These are phyloP conservation scores for Exutisphaerella laricina DNA, from an alignment of 2,329 filamentous ascomycete genomes.

Conservation along the genomic window DNA sequence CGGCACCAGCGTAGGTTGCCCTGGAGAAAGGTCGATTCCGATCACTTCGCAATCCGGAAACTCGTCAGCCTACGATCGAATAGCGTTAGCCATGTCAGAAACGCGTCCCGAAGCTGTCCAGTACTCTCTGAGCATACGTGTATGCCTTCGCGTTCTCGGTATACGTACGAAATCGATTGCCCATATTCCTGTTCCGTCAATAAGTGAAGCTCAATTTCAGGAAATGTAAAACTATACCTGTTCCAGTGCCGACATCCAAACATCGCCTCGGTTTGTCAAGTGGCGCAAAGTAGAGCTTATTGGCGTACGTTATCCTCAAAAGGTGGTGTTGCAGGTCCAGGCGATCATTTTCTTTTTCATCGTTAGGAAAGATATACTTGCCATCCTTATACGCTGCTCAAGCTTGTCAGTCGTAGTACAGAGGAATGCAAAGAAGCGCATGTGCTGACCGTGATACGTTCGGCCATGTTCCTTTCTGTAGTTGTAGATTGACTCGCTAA, in stretches of 20 bases:
- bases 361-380: conserved; percentile 40
- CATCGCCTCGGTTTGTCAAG: conserved; percentile 39
- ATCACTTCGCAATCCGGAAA: conserved; percentile 39
- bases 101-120: no score
- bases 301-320: conserved; percentile 45
- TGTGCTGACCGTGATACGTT: conserved; percentile 33
- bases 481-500: conserved; percentile 35
- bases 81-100: no score
- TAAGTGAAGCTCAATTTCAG: no score
- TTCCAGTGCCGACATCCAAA: conserved; percentile 50
- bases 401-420: neutral
- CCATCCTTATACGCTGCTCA: conserved; percentile 38
- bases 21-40: conserved; percentile 46
- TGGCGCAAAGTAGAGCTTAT: conserved; percentile 44
- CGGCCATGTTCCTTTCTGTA: conserved; percentile 35
- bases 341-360: conserved; percentile 36
- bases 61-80: no score
- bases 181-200: conserved; percentile 43
- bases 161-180: conserved; percentile 53
- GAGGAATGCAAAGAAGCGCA: neutral
- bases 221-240: no score
- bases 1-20: conserved; percentile 50
- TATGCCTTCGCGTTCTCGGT: no score
- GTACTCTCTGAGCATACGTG: no score
- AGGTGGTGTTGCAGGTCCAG: conserved; percentile 40